Evolutionary conservation across 163 green algal species (phyloP), one percentile per base, ranked within the genome.

Genomic region (Prototheca cutis): DNA sequence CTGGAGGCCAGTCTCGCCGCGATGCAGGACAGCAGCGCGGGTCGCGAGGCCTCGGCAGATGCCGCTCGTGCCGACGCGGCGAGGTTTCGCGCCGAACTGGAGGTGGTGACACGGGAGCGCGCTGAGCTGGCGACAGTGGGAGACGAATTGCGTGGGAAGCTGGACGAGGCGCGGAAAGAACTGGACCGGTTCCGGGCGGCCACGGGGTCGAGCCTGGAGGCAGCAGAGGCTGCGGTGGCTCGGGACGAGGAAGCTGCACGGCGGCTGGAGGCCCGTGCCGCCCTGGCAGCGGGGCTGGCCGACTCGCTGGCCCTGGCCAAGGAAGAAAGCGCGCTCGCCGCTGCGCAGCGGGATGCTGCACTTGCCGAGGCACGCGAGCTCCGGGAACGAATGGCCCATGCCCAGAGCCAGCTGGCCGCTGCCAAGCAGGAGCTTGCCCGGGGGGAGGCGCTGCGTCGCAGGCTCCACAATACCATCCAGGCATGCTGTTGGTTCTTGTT

Each of bases 391-490:
- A 36, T 42, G 0, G 28, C 31, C 19, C 21, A 24, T 39, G 24
- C 49, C 25, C 48, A 73, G 6, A 67, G 75, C 49, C 64, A 65
- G 42, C 52, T 77, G 5, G 32, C 25, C 32, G 40, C 55, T 28
- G 61, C 67, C 19, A 42, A 73, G 48, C 34, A 78, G 42, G 4
- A 27, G 34, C 21, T 39, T 18, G 49, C 19, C 13, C 13, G 34
- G 49, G 29, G 36, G 33, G 31, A 87, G 55, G 51, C 73, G 23
- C 55, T 59, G n/a, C 73, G 75, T 73, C 59, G 67, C 15, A 61
- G 65, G 39, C 75, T 89, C 28, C 87, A 91, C 68, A 91, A 90
- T 70, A 67, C 77, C 47, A 73, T 94, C 34, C 77, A 95, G 36
- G 36, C 17, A 15, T 45, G 36, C 17, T 45, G 13, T 45, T n/a